Percentiles rank a stretch among this genome's conserved stretches.
Conservation (phyloP, 768 basidiomycete species). For the Boletus eberwhitei region DNA sequence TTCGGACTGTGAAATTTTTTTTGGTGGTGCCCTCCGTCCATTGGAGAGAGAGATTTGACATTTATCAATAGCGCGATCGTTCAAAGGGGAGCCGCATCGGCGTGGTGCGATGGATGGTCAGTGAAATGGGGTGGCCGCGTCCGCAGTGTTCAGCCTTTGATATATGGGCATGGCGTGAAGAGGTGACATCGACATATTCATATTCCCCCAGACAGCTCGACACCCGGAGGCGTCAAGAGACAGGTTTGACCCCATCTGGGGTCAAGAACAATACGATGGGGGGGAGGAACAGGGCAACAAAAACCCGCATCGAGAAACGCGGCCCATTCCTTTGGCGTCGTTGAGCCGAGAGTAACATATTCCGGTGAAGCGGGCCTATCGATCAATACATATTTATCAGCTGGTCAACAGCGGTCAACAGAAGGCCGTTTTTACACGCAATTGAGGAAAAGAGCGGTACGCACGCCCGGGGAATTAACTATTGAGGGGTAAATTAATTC, state of each 20-base stretch:
- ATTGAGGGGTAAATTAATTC: slow-evolving; percentile 32
- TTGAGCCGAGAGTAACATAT: slow-evolving; percentile 1
- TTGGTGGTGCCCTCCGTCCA: not conserved
- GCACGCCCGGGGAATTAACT: slow-evolving; percentile 15
- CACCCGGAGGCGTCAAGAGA: not conserved
- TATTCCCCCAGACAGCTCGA: not conserved
- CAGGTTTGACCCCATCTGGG: not conserved
- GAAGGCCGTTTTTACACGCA: slow-evolving; percentile 15
- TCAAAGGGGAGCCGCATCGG: slow-evolving; percentile 3
- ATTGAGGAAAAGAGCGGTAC: slow-evolving; percentile 2
- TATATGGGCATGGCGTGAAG: not conserved
- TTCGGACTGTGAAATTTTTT: slow-evolving; percentile 18
- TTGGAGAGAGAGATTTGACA: slow-evolving; percentile 12
- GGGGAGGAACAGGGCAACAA: not conserved
- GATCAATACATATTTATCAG: slow-evolving; percentile 21
- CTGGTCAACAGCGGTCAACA: slow-evolving; percentile 19
- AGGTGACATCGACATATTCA: not conserved
- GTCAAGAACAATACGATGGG: not conserved
- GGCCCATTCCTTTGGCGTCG: not conserved
- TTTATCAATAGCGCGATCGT: slow-evolving; percentile 18
- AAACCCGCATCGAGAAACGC: slow-evolving; percentile 1
- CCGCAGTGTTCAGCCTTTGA: not conserved
- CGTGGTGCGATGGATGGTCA: slow-evolving; percentile 4
- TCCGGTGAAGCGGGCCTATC: not conserved
- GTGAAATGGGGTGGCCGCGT: slow-evolving; percentile 11